Conservation (phyloP, 2,329 filamentous ascomycete species). For the Apiospora kogelbergensis region DNA sequence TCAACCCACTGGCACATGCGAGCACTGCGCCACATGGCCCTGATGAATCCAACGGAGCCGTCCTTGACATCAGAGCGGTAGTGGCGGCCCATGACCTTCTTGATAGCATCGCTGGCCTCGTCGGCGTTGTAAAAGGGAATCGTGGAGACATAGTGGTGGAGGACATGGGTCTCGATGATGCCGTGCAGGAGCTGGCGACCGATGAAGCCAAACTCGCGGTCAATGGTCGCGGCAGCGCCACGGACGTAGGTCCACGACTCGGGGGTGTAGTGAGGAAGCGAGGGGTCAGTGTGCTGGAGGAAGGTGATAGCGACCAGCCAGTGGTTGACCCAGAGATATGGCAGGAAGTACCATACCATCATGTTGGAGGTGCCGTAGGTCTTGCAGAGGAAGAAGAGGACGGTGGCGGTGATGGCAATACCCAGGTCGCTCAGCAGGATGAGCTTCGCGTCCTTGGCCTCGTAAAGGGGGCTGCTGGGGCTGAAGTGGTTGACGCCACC, state of each 20-base stretch:
- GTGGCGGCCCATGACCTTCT: slow-evolving; percentile 91
- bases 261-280: slow-evolving; percentile 86
- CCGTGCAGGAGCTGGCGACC: slow-evolving; percentile 89
- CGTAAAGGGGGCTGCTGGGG: slow-evolving; percentile 84
- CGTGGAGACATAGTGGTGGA: slow-evolving; percentile 94
- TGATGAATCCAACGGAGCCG: slow-evolving; percentile 80
- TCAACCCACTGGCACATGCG: slow-evolving; percentile 98
- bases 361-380: slow-evolving; percentile 84
- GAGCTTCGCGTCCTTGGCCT: slow-evolving; percentile 84
- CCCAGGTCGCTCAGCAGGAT: slow-evolving; percentile 88
- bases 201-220: slow-evolving; percentile 96
- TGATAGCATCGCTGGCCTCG: slow-evolving; percentile 91
- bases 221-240: slow-evolving; percentile 91
- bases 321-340: slow-evolving; percentile 98
- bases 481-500: slow-evolving; percentile 94
- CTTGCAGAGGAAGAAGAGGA: slow-evolving; percentile 68
- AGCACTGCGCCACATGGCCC: slow-evolving; percentile 75
- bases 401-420: slow-evolving; percentile 60
- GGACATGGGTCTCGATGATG: slow-evolving; percentile 96
- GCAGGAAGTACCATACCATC: slow-evolving; percentile 90
- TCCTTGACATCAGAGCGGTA: slow-evolving; percentile 82
- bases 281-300: slow-evolving; percentile 94
- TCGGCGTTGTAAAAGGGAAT: slow-evolving; percentile 98
- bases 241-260: slow-evolving; percentile 91
- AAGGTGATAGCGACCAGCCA: slow-evolving; percentile 98